These are phyloP conservation scores for Digitaria exilis DNA, from an alignment of 202 grass and related monocot genomes.

Conservation along the genomic window DNA sequence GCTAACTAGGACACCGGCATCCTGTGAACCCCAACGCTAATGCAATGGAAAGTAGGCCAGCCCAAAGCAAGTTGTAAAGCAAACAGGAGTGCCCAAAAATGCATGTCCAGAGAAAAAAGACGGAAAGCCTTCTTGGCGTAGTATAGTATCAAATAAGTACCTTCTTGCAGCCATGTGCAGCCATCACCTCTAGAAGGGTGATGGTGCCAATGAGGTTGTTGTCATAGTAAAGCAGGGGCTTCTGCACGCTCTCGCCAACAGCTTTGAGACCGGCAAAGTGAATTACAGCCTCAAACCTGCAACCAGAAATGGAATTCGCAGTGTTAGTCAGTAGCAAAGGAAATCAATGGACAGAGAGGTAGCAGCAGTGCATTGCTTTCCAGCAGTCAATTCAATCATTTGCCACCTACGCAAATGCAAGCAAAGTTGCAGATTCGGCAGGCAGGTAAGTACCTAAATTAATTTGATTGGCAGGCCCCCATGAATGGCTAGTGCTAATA, in stretches of 20 bases:
- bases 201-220: constrained; percentile 93
- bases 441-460: background rate
- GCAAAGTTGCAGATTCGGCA: background rate
- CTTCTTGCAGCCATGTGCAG: constrained; percentile 89
- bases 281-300: constrained; percentile 96
- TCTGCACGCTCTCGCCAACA: constrained; percentile 94
- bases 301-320: background rate
- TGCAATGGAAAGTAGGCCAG: constrained; percentile 7
- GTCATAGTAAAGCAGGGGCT: constrained; percentile 91
- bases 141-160: constrained; percentile 28
- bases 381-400: constrained; percentile 18
- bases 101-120: background rate
- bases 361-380: background rate
- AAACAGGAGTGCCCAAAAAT: background rate
- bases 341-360: background rate
- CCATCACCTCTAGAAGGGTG: constrained; percentile 85
- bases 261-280: constrained; percentile 97
- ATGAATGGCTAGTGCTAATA: background rate
- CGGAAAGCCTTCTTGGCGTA: background rate
- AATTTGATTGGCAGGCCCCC: background rate
- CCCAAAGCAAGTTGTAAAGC: background rate
- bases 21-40: constrained; percentile 47
- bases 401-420: constrained; percentile 20
- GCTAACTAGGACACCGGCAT: constrained; percentile 25
- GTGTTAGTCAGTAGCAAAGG: background rate